These are phyloP conservation scores for Stellera chamaejasme DNA, from an alignment of 345 rosid genomes.

Conservation along the genomic window DNA sequence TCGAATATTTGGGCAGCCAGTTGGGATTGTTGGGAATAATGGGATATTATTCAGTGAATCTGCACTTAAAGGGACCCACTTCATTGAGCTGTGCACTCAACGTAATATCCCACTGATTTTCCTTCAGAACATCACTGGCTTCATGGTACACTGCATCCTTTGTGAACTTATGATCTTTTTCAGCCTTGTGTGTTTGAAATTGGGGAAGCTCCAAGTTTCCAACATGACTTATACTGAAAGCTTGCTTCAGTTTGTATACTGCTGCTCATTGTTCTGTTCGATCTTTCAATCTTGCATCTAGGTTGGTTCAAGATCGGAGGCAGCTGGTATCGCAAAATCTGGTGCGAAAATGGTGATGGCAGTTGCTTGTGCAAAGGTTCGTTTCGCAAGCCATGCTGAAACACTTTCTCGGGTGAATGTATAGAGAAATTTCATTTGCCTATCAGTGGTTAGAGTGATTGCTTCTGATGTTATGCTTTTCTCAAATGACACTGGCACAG, in stretches of 20 bases:
- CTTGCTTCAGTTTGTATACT: background rate
- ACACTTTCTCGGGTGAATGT: background rate
- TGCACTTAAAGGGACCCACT: constrained; percentile 95
- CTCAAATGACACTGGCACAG: constrained; percentile 22
- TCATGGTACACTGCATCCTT: constrained; percentile 47
- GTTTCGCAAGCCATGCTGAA: constrained; percentile 2
- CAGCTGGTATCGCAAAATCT: constrained; percentile 92
- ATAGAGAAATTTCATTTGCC: background rate
- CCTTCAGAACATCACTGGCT: constrained; percentile 94
- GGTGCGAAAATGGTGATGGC: constrained; percentile 99
- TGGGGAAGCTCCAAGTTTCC: constrained; percentile 1
- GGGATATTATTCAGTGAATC: constrained; percentile 90
- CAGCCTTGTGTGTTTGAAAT: background rate
- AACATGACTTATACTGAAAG: background rate
- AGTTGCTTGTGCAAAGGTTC: constrained; percentile 90
- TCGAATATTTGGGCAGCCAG: constrained; percentile 70
- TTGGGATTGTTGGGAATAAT: constrained; percentile 89
- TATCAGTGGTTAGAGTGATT: constrained; percentile 32
- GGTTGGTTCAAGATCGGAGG: constrained; percentile 99
- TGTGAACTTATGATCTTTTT: constrained; percentile 3
- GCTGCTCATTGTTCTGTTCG: background rate
- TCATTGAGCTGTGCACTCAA: constrained; percentile 81
- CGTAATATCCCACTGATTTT: constrained; percentile 85
- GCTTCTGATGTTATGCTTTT: background rate
- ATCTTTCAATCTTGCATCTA: constrained; percentile 17